Percentiles rank a stretch among this genome's conserved stretches.
These are phyloP conservation scores for Leccinellum albellum DNA, from an alignment of 768 basidiomycete genomes.

Conservation along the genomic window DNA sequence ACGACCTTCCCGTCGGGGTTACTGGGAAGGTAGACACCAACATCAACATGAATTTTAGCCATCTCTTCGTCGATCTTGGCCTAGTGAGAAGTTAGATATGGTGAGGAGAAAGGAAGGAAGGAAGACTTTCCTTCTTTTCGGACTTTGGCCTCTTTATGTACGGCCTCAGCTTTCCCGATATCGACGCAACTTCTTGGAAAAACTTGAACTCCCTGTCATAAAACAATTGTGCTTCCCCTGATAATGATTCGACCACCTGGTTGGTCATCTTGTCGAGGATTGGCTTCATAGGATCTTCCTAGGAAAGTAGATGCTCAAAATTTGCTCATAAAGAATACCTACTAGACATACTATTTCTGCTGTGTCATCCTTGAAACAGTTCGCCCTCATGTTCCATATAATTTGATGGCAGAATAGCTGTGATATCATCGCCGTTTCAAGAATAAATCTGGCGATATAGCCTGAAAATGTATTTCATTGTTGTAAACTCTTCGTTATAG, in stretches of 20 bases:
- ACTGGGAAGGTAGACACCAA: slow-evolving; percentile 96
- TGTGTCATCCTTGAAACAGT: slow-evolving; percentile 88
- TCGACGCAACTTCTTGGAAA: slow-evolving; percentile 95
- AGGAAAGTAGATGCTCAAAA: slow-evolving; percentile 5
- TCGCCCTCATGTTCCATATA: slow-evolving; percentile 99
- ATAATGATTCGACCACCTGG: slow-evolving; percentile 76
- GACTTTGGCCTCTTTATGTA: slow-evolving; percentile 92
- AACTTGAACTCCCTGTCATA: slow-evolving; percentile 95
- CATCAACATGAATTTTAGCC: slow-evolving; percentile 88
- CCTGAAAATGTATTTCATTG: slow-evolving; percentile 42
- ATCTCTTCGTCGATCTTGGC: slow-evolving; percentile 99
- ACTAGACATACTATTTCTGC: slow-evolving; percentile 66
- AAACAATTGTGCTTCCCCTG: slow-evolving; percentile 83
- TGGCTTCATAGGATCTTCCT: slow-evolving; percentile 97
- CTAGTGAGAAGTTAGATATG: slow-evolving; percentile 36
- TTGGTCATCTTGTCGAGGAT: slow-evolving; percentile 84
- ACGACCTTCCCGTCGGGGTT: slow-evolving; percentile 96
- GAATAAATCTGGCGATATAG: slow-evolving; percentile 92
- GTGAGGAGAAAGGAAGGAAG: neutral
- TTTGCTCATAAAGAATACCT: neutral
- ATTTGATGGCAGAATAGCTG: slow-evolving; percentile 99
- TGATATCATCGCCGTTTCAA: slow-evolving; percentile 95
- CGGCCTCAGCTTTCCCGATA: slow-evolving; percentile 95
- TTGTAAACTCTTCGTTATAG: neutral
- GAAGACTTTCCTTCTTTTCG: slow-evolving; percentile 79